These are phyloP conservation scores for Ustilago esculenta DNA, from an alignment of 1,284 basidiomycete species.

Conservation along the genomic window DNA sequence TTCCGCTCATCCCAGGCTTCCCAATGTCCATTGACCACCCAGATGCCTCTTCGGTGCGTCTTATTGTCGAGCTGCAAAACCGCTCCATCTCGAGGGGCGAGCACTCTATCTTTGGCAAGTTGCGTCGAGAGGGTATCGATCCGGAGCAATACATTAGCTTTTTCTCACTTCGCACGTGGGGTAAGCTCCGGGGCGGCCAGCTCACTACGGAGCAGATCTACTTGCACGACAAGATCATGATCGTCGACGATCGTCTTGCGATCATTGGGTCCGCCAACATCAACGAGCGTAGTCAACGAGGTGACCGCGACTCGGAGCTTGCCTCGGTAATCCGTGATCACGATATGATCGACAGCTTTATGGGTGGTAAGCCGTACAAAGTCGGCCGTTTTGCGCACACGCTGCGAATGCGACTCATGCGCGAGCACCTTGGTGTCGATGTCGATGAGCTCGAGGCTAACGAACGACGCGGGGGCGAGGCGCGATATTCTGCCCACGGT, in stretches of 20 bases:
- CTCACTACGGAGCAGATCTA: constrained; percentile 84
- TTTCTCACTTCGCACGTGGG: constrained; percentile 93
- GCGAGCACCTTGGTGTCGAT: constrained; percentile 93
- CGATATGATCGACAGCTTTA: constrained; percentile 88
- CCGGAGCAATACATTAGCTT: constrained; percentile 92
- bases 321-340: constrained; percentile 93
- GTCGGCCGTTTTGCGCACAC: constrained; percentile 97
- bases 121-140: constrained; percentile 83
- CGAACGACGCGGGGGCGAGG: constrained; percentile 28
- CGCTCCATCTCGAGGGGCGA: constrained; percentile 89
- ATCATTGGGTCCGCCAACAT: constrained; percentile 99
- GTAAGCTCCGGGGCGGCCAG: constrained; percentile 83
- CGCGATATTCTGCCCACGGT: too few relatives aligned
- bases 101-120: constrained; percentile 87
- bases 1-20: constrained; percentile 93
- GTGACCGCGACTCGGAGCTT: constrained; percentile 95
- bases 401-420: constrained; percentile 90
- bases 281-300: constrained; percentile 94
- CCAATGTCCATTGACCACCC: constrained; percentile 90
- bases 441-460: constrained; percentile 80
- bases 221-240: constrained; percentile 73
- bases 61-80: constrained; percentile 70
- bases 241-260: constrained; percentile 95
- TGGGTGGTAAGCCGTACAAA: constrained; percentile 94
- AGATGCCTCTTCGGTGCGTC: constrained; percentile 85